Evolutionary conservation across 176 grass and related monocot species (phyloP), one percentile per base, ranked within the genome.

Genomic region (Phoenix roebelenii): DNA sequence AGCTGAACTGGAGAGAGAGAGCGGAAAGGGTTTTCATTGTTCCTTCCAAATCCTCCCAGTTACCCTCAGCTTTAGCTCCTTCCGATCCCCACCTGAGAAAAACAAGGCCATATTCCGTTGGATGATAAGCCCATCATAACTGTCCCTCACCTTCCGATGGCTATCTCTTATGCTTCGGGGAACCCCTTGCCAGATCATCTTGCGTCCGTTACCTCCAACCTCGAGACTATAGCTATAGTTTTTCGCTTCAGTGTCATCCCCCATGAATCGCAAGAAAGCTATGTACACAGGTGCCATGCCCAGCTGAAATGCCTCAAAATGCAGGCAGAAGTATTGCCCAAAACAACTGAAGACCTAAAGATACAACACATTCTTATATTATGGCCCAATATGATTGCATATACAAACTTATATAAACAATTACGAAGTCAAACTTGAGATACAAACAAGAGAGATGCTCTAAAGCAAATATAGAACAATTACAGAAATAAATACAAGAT

Each of bases 91-190:
- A 0, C 92, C 92, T 0, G 92, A 97, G 72, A 97, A 97, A 71
- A 90, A 97, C 54, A 97, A 9, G 7, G 92, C 92, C 83, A 97
- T 97, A 81, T 84, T 97, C 15, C 92, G 83, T 81, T 97, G 92
- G 70, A 97, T 97, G 71, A 97, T 90, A 30, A 91, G 83, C 48
- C 92, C 87, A 1, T 97, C 87, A 10, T 87, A 97, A 65, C 92
- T 97, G 72, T 97, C 87, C 48, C 92, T 65, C 3, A 97, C 87
- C 64, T 97, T 97, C 51, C 80, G 76, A 70, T 97, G 92, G 72
- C 92, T 91, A 53, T 90, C 87, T 58, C 92, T 74, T 75, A 96
- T 88, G 78, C 92, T 96, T n/a, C 87, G 80, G 2, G 92, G 92
- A 19, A 97, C 81, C 7, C 92, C 92, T 67, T 97, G 92, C 92